Evolutionary conservation across 2,329 filamentous ascomycete species (phyloP).

Genomic region (Tolypocladium ovalisporum): DNA sequence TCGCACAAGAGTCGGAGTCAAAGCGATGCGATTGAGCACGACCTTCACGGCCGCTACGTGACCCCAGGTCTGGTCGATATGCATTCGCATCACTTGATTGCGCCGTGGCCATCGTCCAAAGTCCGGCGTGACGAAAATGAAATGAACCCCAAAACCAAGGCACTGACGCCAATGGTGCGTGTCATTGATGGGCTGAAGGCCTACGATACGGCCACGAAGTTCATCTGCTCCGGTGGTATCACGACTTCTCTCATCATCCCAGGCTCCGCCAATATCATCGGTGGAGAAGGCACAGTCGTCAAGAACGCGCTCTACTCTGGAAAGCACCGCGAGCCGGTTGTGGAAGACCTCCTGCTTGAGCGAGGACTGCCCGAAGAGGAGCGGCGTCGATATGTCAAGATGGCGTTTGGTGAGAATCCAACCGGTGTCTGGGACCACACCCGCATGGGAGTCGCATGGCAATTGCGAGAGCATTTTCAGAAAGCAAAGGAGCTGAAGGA

Average conservation of each 20-base stretch:
- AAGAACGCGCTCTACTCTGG: not conserved
- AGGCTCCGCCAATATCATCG: not conserved
- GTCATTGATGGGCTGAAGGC: not conserved
- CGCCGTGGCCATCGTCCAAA: conserved; percentile 20
- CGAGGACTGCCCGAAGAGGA: not conserved
- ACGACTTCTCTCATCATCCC: not conserved
- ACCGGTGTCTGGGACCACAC: not conserved
- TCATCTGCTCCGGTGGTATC: not conserved
- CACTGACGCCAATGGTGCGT: not conserved
- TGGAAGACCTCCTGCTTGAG: not conserved
- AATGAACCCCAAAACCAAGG: not conserved
- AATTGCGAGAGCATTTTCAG: not conserved
- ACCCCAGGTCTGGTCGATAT: conserved; percentile 34
- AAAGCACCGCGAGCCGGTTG: not conserved
- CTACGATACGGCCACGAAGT: not conserved
- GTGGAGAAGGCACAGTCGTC: not conserved
- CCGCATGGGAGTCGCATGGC: not conserved
- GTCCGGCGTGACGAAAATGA: conserved; percentile 4
- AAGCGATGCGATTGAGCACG: conserved; percentile 10
- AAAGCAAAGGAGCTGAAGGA: conserved; percentile 2
- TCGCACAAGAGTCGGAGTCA: not conserved
- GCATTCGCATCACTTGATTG: conserved; percentile 30
- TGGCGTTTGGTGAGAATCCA: not conserved
- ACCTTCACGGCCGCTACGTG: conserved; percentile 26
- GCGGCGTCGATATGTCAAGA: not conserved